Conservation (phyloP, 352 stramenopile species). For the Phytophthora foliorum region DNA sequence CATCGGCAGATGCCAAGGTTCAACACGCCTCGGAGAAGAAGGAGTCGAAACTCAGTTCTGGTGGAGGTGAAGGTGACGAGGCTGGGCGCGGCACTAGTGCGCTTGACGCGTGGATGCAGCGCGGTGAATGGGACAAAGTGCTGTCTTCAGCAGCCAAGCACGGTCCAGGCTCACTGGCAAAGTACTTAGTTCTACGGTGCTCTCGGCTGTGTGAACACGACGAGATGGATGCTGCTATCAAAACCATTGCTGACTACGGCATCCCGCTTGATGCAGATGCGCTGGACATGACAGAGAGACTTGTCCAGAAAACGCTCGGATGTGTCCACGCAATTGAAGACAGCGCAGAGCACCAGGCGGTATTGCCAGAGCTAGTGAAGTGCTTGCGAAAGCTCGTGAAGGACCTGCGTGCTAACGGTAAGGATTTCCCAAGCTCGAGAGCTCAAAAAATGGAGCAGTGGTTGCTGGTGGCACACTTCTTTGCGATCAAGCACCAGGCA, state of each 20-base stretch:
- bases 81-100: conserved; percentile 60
- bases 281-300: conserved; percentile 62
- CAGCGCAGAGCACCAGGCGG: conserved; percentile 49
- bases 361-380: conserved; percentile 76
- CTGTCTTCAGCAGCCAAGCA: conserved; percentile 89
- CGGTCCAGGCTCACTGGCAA: conserved; percentile 74
- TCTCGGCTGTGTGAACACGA: conserved; percentile 76
- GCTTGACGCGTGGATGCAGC: conserved; percentile 93
- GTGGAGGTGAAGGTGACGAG: conserved; percentile 49
- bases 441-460: conserved; percentile 84
- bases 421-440: conserved; percentile 59
- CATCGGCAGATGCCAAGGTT: conserved; percentile 63
- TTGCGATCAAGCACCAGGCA: conserved; percentile 78
- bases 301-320: conserved; percentile 67
- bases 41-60: conserved; percentile 56
- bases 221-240: conserved; percentile 81
- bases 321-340: conserved; percentile 56
- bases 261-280: conserved; percentile 70
- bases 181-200: conserved; percentile 89
- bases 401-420: conserved; percentile 61
- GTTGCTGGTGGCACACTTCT: conserved; percentile 82
- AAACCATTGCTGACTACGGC: conserved; percentile 80
- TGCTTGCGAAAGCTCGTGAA: conserved; percentile 77
- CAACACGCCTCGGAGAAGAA: conserved; percentile 55
- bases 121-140: conserved; percentile 94